phyloP scores from a whole-genome alignment of 495 filamentous ascomycete genomes.

The Aspergillus bridgeri region DNA sequence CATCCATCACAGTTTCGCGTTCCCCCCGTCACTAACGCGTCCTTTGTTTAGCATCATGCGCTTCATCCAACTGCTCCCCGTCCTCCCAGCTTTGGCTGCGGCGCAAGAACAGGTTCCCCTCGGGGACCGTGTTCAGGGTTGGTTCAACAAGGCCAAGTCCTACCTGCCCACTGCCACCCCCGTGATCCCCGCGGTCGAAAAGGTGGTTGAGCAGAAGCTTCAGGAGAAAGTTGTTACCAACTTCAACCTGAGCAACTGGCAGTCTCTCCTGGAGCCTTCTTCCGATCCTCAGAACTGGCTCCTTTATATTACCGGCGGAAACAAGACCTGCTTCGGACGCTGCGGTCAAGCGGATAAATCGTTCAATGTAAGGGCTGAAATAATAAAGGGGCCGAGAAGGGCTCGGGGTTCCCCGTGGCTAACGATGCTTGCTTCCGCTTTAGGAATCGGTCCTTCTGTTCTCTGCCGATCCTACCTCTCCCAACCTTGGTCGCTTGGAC shows the following conservation, averaged over 20 bases:
- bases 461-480: slow-evolving; percentile 60
- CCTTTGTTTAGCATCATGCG: slow-evolving; percentile 54
- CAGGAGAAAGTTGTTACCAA: slow-evolving; percentile 52
- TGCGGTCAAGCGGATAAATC: slow-evolving; percentile 52
- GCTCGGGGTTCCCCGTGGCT: slow-evolving; percentile 11
- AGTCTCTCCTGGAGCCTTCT: slow-evolving; percentile 60
- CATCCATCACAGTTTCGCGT: background rate
- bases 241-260: slow-evolving; percentile 74
- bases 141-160: slow-evolving; percentile 58
- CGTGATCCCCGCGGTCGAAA: slow-evolving; percentile 44
- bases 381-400: background rate
- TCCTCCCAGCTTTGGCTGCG: slow-evolving; percentile 66
- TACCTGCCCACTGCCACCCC: slow-evolving; percentile 56
- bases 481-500: slow-evolving; percentile 69
- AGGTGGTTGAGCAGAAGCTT: slow-evolving; percentile 53
- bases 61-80: slow-evolving; percentile 57
- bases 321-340: slow-evolving; percentile 78
- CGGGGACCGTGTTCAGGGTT: slow-evolving; percentile 62
- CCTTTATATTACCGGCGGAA: slow-evolving; percentile 76
- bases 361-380: slow-evolving; percentile 49
- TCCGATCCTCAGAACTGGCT: slow-evolving; percentile 73
- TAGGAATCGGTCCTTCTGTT: slow-evolving; percentile 68
- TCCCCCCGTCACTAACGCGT: slow-evolving; percentile 9
- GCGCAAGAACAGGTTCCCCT: slow-evolving; percentile 74
- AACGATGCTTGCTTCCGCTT: slow-evolving; percentile 5